Conservation (phyloP, 192 early-diverging fungal genomes). For the Rhizoclosmatium globosum region DNA sequence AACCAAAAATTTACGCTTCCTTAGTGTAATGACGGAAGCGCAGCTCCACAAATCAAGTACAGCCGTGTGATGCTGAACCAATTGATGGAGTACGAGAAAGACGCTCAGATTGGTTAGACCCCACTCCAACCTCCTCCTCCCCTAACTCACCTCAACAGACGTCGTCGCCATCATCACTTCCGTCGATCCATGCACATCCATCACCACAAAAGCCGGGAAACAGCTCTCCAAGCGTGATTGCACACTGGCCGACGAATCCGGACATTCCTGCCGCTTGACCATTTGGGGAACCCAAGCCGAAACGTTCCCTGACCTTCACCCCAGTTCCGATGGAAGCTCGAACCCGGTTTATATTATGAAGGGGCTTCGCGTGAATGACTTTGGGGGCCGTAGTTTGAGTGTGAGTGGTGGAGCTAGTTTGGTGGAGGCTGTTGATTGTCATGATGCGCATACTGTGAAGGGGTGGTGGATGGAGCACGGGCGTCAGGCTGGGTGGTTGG, state of each 20-base stretch:
- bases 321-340: conserved; percentile 20
- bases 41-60: conserved; percentile 65
- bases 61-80: conserved; percentile 75
- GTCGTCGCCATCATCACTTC: conserved; percentile 82
- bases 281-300: conserved; percentile 90
- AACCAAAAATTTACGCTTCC: not conserved
- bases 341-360: conserved; percentile 82
- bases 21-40: conserved; percentile 62
- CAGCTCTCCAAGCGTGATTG: conserved; percentile 86
- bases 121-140: not conserved
- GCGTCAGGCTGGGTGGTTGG: conserved; percentile 9
- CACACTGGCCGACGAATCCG: conserved; percentile 77
- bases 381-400: conserved; percentile 75
- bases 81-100: conserved; percentile 76
- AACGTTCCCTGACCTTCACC: conserved; percentile 51
- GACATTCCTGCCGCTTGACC: conserved; percentile 76
- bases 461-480: conserved; percentile 68
- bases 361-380: conserved; percentile 87
- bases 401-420: conserved; percentile 56
- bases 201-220: conserved; percentile 63
- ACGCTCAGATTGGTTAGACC: conserved; percentile 64
- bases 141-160: conserved; percentile 57
- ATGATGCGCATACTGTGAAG: conserved; percentile 73
- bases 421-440: conserved; percentile 76
- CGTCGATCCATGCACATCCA: conserved; percentile 69